Conservation (phyloP, 768 basidiomycete genomes). For the Lyophyllum decastes region DNA sequence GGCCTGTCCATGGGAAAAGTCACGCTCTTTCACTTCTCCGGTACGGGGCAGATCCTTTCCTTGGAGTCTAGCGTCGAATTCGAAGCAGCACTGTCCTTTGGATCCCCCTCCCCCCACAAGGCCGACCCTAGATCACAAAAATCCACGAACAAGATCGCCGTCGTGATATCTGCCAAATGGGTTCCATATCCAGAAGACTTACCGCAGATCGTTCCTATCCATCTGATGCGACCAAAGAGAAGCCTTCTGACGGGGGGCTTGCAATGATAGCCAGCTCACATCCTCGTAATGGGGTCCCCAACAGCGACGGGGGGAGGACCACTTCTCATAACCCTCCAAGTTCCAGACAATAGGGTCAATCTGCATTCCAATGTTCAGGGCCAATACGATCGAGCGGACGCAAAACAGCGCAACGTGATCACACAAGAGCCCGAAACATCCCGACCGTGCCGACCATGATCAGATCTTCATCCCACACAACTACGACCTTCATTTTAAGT, state of each 20-base stretch:
- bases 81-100: neutral
- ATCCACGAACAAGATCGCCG: slow-evolving; percentile 9
- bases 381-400: neutral
- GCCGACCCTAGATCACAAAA: slow-evolving; percentile 7
- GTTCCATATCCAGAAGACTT: neutral
- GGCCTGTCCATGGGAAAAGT: neutral
- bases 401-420: neutral
- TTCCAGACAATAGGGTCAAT: too few species aligned
- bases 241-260: too few species aligned
- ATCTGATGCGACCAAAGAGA: slow-evolving; percentile 9
- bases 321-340: too few species aligned
- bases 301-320: too few species aligned
- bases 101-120: neutral
- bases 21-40: neutral
- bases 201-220: slow-evolving; percentile 10
- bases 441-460: neutral
- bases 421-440: neutral
- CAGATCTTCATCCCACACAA: neutral
- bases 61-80: slow-evolving; percentile 5
- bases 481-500: neutral
- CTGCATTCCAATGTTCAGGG: too few species aligned
- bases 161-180: neutral
- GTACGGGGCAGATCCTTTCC: neutral
- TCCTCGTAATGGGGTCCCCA: too few species aligned
- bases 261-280: too few species aligned